Conservation (phyloP, 2,329 filamentous ascomycete genomes). For the Microdochium trichocladiopsis region DNA sequence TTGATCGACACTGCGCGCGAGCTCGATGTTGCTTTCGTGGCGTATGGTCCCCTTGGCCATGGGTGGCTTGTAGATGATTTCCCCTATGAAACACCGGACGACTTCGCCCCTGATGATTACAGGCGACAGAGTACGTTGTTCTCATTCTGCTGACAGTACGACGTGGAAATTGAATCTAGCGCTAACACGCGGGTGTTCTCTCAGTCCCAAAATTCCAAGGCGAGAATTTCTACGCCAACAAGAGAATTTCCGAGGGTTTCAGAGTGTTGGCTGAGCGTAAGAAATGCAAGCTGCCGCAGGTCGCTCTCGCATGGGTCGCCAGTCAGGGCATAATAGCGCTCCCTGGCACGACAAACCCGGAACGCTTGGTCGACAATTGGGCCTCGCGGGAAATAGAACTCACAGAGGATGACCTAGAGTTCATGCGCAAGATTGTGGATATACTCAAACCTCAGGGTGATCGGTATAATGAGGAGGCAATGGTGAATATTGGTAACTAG, state of each 20-base stretch:
- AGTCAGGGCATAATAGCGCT: slow-evolving; percentile 3
- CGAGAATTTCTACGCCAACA: slow-evolving; percentile 36
- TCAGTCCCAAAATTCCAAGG: slow-evolving; percentile 28
- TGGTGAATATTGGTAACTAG: not conserved
- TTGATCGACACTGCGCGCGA: slow-evolving; percentile 3
- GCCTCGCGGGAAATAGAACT: slow-evolving; percentile 23
- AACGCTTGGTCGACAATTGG: slow-evolving; percentile 11
- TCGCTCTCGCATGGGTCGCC: slow-evolving; percentile 27
- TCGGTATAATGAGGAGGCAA: not conserved
- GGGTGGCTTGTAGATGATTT: slow-evolving; percentile 39
- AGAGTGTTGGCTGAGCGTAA: slow-evolving; percentile 28
- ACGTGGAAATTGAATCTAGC: no score
- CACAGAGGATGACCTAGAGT: slow-evolving; percentile 22
- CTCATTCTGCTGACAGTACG: no score
- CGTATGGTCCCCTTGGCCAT: slow-evolving; percentile 37
- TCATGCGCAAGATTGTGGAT: slow-evolving; percentile 15
- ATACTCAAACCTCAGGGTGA: not conserved
- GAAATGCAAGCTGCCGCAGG: slow-evolving; percentile 22
- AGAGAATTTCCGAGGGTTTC: slow-evolving; percentile 30
- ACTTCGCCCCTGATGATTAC: slow-evolving; percentile 35
- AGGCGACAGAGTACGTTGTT: slow-evolving; percentile 26
- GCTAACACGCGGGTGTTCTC: slow-evolving; percentile 11
- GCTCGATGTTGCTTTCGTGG: slow-evolving; percentile 30
- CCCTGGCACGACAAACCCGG: not conserved
- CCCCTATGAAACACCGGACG: slow-evolving; percentile 31